Evolutionary conservation across 2,329 filamentous ascomycete species (phyloP), one percentile per base, ranked within the genome.

Genomic region (Chalaropsis ovoidea): DNA sequence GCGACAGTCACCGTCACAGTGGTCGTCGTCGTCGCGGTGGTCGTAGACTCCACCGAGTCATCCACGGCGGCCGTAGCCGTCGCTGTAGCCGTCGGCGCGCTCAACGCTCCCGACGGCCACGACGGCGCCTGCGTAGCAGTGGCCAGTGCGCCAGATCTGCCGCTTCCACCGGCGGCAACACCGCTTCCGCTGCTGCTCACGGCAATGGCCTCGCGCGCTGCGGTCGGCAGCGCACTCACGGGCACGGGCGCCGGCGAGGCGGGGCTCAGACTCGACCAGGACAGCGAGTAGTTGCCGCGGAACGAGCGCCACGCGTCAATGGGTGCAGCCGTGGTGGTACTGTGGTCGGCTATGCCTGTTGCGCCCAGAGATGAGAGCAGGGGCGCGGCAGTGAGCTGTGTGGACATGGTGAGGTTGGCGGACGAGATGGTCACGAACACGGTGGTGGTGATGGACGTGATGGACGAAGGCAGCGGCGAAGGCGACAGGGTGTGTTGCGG

Each of bases 241-340:
- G 47, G 24, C 19, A 41, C 35, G 1, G 19, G 39, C 39, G 64
- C 47, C 10, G 58, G 56, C 19, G 43, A 49, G 2, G 64, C 45
- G n/a, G 56, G 42, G 8, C 19, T 43, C 5, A 67, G 43, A 10
- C 52, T 54, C 8, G 56, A 67, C 61, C 61, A 61, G 13, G 31
- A 61, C 15, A 61, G 52, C 22, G 65, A 67, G 58, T 52, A 61
- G 43, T 67, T 67, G 11, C 54, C 43, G 19, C 43, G 43, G 61
- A 52, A 54, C 1, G 54, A 64, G 24, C 61, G 41, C 65, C 61
- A 66, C 22, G 45, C 15, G 27, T 58, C 54, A 8, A 58, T 39
- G 10, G 54, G 24, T 1, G 60, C 6, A 15, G 41, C 22, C 2
- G 41, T 31, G 24, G 22, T 45, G 13, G 17, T 13, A 15, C 17